phyloP scores from a whole-genome alignment of 345 rosid genomes.

The Populus euphratica region DNA sequence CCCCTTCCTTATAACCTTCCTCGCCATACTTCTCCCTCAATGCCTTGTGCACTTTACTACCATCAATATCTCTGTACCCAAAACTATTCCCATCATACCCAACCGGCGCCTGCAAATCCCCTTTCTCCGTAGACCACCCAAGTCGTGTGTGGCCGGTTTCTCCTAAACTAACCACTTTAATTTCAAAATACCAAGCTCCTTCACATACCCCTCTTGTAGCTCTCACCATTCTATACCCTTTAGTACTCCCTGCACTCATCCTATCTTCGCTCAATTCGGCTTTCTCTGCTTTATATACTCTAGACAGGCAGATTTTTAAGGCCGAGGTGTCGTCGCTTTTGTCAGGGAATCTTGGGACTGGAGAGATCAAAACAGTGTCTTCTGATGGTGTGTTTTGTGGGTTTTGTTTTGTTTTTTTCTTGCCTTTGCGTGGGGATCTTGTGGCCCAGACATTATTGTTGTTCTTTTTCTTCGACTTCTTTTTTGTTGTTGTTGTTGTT shows the following conservation, averaged over 20 bases:
- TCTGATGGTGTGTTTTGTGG: constrained; percentile 54
- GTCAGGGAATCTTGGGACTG: constrained; percentile 74
- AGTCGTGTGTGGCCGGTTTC: constrained; percentile 91
- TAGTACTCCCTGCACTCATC: constrained; percentile 75
- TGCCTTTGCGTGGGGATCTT: constrained; percentile 82
- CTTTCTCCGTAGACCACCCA: constrained; percentile 95
- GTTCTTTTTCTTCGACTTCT: constrained; percentile 84
- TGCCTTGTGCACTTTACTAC: constrained; percentile 95
- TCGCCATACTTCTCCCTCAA: constrained; percentile 80
- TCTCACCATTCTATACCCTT: constrained; percentile 96
- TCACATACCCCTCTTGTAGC: constrained; percentile 90
- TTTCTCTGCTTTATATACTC: constrained; percentile 93
- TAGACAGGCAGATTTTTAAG: constrained; percentile 67
- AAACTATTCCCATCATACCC: constrained; percentile 91
- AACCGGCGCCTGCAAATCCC: constrained; percentile 95
- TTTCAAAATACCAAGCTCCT: constrained; percentile 97
- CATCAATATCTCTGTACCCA: constrained; percentile 93
- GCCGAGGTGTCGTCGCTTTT: constrained; percentile 73
- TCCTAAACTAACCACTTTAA: constrained; percentile 68
- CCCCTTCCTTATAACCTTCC: constrained; percentile 88
- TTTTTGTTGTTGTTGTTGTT: constrained; percentile 23
- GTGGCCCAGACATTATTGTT: constrained; percentile 80
- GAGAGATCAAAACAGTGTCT: constrained; percentile 69
- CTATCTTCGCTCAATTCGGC: constrained; percentile 87
- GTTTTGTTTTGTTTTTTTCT: constrained; percentile 73